These are phyloP conservation scores for Perkinsela sp. DNA, from an alignment of 208 protist genomes.

Conservation along the genomic window DNA sequence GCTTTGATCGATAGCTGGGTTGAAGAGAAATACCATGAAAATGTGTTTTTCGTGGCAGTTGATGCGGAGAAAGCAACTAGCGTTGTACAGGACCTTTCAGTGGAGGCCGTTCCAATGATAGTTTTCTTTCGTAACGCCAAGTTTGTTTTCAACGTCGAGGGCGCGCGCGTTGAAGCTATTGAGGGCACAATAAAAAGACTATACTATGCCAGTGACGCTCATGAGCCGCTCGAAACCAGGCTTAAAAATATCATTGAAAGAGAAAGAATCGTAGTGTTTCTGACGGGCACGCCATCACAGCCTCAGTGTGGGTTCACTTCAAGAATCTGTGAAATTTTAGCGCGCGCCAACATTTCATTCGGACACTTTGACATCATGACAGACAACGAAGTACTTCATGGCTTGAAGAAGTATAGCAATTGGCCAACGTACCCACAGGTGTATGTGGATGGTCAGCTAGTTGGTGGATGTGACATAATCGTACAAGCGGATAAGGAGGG, in stretches of 20 bases:
- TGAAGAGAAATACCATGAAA: constrained; percentile 5
- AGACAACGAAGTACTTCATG: constrained; percentile 51
- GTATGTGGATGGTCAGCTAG: constrained; percentile 67
- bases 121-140: constrained; percentile 33
- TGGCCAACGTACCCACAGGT: constrained; percentile 77
- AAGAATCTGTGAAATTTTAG: constrained; percentile 36
- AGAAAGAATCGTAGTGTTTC: constrained; percentile 49
- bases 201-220: constrained; percentile 20
- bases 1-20: constrained; percentile 10
- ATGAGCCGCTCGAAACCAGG: constrained; percentile 27
- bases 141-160: constrained; percentile 35
- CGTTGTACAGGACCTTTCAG: constrained; percentile 30
- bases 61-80: constrained; percentile 23
- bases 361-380: constrained; percentile 64
- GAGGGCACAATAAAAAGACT: constrained; percentile 36
- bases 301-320: constrained; percentile 66
- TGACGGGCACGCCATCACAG: constrained; percentile 53
- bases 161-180: constrained; percentile 35
- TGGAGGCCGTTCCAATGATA: constrained; percentile 57
- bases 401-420: constrained; percentile 54
- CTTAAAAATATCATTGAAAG: constrained; percentile 43
- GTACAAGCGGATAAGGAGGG: constrained; percentile 34
- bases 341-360: constrained; percentile 21
- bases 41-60: constrained; percentile 38
- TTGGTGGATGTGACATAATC: constrained; percentile 69